Conservation (phyloP, 2,329 filamentous ascomycete genomes). For the Exophiala sp. region DNA sequence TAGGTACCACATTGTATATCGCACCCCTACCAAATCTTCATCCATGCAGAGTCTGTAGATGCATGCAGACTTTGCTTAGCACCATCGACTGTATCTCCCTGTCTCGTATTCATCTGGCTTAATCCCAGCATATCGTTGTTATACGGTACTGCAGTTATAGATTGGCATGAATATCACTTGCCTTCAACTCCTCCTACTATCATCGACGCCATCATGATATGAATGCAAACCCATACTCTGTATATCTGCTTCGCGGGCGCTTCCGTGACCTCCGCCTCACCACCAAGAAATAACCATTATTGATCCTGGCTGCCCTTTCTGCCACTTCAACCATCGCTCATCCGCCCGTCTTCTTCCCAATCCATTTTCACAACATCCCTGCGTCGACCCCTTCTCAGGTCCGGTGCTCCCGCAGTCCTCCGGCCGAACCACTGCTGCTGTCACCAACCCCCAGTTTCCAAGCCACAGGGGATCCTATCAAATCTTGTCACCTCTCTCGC, state of each 20-base stretch:
- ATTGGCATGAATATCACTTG: no score
- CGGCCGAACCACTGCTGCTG: background rate
- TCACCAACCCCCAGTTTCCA: conserved; percentile 1
- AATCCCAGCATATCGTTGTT: background rate
- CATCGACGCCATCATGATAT: no score
- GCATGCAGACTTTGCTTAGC: background rate
- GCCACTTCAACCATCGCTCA: background rate
- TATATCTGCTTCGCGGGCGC: no score
- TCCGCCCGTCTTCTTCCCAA: background rate
- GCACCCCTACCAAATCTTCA: background rate
- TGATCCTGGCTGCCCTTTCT: no score
- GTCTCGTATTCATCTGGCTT: background rate
- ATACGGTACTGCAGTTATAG: no score
- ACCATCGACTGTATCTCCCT: background rate
- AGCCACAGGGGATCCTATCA: background rate
- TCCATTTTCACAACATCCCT: background rate
- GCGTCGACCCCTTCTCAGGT: background rate
- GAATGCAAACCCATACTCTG: no score
- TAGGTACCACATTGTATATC: no score
- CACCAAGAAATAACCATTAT: no score
- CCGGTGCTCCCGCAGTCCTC: conserved; percentile 1
- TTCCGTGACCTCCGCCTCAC: no score
- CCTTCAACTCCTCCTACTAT: no score
- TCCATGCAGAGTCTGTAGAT: background rate
- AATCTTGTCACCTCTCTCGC: background rate